Percentiles rank a stretch among this genome's conserved stretches.
Conservation (phyloP, 1,284 basidiomycete species). For the Baeospora myosura region DNA sequence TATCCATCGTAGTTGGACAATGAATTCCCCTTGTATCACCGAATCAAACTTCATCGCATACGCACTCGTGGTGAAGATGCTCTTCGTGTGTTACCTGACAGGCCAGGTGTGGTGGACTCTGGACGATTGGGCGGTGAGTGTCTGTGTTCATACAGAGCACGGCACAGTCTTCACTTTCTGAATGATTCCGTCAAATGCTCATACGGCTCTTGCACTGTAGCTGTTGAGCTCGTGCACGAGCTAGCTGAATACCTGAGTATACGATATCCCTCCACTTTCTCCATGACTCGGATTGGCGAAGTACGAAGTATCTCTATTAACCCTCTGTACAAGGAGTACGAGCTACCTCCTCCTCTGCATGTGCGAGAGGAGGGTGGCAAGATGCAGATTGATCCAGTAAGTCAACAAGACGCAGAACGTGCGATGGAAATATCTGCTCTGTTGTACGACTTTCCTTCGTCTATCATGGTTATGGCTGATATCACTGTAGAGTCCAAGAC, state of each 20-base stretch:
- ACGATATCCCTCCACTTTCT: conserved; percentile 55
- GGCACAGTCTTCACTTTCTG: conserved; percentile 1
- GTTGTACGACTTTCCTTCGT: conserved; percentile 29
- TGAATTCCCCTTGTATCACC: conserved; percentile 44
- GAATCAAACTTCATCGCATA: conserved; percentile 48
- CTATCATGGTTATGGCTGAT: conserved; percentile 8
- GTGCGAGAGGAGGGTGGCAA: conserved; percentile 1
- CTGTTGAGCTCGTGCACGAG: conserved; percentile 59
- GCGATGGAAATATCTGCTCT: conserved; percentile 55
- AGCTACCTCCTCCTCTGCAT: conserved; percentile 30
- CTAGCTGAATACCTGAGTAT: conserved; percentile 57
- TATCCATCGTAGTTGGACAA: conserved; percentile 40
- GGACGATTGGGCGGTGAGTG: conserved; percentile 46
- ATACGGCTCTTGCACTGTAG: conserved; percentile 22
- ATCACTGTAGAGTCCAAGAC: conserved; percentile 46
- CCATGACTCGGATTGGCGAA: conserved; percentile 35
- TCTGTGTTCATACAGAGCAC: background rate
- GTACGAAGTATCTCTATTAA: conserved; percentile 48
- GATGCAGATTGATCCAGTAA: conserved; percentile 15
- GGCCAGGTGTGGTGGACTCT: conserved; percentile 31
- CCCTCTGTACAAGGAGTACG: conserved; percentile 43
- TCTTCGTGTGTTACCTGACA: conserved; percentile 35
- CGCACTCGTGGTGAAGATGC: conserved; percentile 39
- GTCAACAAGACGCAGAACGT: conserved; percentile 36
- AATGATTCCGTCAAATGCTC: background rate